These are phyloP conservation scores for Barnettozyma californica DNA, from an alignment of 805 yeast species.

Conservation along the genomic window DNA sequence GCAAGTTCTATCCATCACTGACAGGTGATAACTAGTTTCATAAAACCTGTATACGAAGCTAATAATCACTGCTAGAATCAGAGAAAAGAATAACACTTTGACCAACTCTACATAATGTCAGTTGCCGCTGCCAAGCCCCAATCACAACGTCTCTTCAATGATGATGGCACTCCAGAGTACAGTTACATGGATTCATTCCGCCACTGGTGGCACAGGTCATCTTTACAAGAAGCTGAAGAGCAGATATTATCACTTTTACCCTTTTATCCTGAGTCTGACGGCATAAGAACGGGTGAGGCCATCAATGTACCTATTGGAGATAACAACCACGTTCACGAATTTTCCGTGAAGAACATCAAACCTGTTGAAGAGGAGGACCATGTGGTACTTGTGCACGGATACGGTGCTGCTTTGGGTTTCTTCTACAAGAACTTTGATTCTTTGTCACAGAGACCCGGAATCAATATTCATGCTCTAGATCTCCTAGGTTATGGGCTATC, in stretches of 20 bases:
- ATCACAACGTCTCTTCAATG: neutral
- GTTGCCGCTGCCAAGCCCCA: neutral
- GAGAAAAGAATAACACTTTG: too few species aligned
- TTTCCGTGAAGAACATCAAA: slow-evolving; percentile 47
- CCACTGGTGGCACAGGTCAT: slow-evolving; percentile 38
- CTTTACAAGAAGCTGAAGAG: slow-evolving; percentile 36
- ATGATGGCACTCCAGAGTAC: slow-evolving; percentile 8
- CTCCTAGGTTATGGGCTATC: slow-evolving; percentile 59
- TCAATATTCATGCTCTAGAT: slow-evolving; percentile 55
- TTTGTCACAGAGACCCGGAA: slow-evolving; percentile 44
- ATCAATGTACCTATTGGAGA: slow-evolving; percentile 52
- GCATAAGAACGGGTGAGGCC: slow-evolving; percentile 39
- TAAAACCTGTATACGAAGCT: neutral
- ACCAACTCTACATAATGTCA: neutral
- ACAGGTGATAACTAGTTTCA: neutral
- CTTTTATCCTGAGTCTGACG: slow-evolving; percentile 50
- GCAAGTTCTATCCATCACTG: neutral
- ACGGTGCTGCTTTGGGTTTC: slow-evolving; percentile 80
- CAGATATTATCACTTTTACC: slow-evolving; percentile 53
- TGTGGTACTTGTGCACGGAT: slow-evolving; percentile 75
- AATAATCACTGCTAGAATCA: neutral
- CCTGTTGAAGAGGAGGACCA: slow-evolving; percentile 31
- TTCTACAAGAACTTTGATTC: slow-evolving; percentile 60
- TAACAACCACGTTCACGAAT: slow-evolving; percentile 60
- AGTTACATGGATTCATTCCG: slow-evolving; percentile 30